A percentile compares a stretch with the other conserved stretches of the same genome.
phyloP scores from a whole-genome alignment of 2,329 filamentous ascomycete species.

The Stenocarpella maydis region DNA sequence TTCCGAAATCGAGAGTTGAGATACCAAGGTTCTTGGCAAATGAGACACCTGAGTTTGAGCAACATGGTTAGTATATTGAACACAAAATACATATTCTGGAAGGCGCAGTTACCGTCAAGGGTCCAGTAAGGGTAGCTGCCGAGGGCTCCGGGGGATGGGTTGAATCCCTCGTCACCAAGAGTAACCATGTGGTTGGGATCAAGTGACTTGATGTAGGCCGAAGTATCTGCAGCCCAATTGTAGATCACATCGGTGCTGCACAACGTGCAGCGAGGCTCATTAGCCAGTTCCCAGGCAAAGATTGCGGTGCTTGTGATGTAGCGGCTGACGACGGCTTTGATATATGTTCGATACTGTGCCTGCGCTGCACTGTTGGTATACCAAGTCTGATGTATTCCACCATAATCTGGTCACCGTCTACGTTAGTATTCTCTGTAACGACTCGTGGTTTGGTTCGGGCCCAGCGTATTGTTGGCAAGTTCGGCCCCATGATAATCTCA shows the following conservation, averaged over 20 bases:
- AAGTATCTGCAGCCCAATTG: conserved; percentile 65
- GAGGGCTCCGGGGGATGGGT: conserved; percentile 39
- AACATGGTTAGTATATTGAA: conserved; percentile 55
- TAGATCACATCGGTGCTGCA: conserved; percentile 65
- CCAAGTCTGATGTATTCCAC: conserved; percentile 59
- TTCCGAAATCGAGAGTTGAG: conserved; percentile 59
- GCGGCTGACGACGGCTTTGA: conserved; percentile 53
- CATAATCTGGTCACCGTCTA: conserved; percentile 51
- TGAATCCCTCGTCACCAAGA: conserved; percentile 62
- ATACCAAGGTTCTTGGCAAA: conserved; percentile 61
- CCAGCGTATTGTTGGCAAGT: not conserved
- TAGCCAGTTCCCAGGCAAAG: conserved; percentile 61
- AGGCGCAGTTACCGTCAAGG: not conserved
- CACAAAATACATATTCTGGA: not conserved
- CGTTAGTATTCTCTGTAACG: not conserved
- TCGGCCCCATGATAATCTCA: not conserved
- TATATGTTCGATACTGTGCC: conserved; percentile 58
- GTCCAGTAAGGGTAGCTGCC: conserved; percentile 39
- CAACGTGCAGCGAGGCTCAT: conserved; percentile 66
- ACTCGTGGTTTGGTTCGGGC: not conserved
- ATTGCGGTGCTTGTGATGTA: conserved; percentile 55
- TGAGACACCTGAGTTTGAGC: conserved; percentile 56
- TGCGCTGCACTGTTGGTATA: conserved; percentile 59
- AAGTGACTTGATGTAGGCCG: conserved; percentile 67
- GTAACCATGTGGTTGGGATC: conserved; percentile 68